Percentiles rank a stretch among this genome's conserved stretches.
Evolutionary conservation across 108 stramenopile genomes (phyloP).

Genomic region (Aurantiochytrium sp.): DNA sequence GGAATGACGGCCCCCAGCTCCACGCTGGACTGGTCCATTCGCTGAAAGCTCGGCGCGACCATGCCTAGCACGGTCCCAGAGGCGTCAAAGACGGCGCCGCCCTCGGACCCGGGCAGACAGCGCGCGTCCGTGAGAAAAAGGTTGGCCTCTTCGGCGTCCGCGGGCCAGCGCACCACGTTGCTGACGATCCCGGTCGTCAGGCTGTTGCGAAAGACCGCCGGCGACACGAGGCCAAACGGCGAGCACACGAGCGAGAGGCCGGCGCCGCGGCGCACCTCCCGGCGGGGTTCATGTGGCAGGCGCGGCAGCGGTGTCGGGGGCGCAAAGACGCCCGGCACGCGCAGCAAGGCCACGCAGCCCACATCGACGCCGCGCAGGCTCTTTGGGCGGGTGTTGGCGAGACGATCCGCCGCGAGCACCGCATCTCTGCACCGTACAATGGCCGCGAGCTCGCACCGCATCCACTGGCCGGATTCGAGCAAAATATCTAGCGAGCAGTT

Average conservation of each 20-base stretch:
- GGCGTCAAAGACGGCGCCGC: neutral
- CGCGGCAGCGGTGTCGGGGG: neutral
- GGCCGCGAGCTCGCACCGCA: neutral
- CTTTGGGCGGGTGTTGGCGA: neutral
- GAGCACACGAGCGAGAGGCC: neutral
- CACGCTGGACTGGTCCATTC: neutral
- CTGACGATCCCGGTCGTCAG: neutral
- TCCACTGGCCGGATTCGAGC: neutral
- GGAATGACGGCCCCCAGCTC: constrained; percentile 6
- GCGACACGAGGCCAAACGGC: constrained; percentile 17
- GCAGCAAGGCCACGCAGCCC: neutral
- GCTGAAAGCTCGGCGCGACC: neutral
- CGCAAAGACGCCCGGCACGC: neutral
- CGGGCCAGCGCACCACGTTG: neutral
- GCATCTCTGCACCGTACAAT: neutral
- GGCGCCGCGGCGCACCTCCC: neutral
- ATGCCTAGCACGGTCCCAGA: neutral
- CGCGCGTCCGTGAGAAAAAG: constrained; percentile 8
- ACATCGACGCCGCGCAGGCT: neutral
- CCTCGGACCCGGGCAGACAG: neutral
- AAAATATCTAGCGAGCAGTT: neutral
- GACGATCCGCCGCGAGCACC: neutral
- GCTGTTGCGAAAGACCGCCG: constrained; percentile 13
- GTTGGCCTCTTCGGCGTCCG: neutral
- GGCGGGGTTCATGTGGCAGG: neutral